Evolutionary conservation across 2,329 filamentous ascomycete species (phyloP).

Genomic region (Pseudopyricularia cyperi): DNA sequence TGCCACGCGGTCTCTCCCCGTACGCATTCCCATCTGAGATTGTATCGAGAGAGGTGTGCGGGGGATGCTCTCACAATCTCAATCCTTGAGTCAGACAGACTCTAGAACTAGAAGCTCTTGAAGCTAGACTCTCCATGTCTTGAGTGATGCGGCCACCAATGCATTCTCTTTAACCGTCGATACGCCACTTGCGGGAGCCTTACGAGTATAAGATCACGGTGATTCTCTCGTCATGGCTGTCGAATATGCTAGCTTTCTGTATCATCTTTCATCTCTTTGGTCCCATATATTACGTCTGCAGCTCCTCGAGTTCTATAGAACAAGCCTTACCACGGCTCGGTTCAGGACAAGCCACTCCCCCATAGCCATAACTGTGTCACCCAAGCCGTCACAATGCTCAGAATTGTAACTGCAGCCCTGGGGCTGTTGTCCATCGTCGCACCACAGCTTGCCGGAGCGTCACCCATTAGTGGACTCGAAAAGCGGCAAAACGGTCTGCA

Average conservation of each 20-base stretch:
- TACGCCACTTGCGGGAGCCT: neutral
- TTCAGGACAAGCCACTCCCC: neutral
- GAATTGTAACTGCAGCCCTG: neutral
- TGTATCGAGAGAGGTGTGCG: neutral
- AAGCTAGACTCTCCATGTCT: neutral
- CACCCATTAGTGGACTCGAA: neutral
- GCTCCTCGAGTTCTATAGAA: neutral
- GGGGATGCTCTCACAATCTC: neutral
- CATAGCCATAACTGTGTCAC: neutral
- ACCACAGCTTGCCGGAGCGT: neutral
- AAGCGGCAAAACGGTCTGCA: conserved; percentile 6
- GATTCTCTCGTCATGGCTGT: neutral
- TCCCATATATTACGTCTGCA: neutral
- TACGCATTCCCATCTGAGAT: neutral
- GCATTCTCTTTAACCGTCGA: too few species aligned
- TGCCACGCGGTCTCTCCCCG: neutral
- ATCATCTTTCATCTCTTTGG: neutral
- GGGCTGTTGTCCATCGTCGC: neutral
- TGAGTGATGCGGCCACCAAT: neutral
- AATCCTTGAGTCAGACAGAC: neutral
- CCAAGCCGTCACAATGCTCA: neutral
- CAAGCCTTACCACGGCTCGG: neutral
- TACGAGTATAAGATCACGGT: neutral
- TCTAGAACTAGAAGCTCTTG: neutral
- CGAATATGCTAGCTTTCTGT: neutral